Evolutionary conservation across 2,329 filamentous ascomycete genomes (phyloP), one percentile per base, ranked within the genome.

Genomic region (Xylariaceae sp.): DNA sequence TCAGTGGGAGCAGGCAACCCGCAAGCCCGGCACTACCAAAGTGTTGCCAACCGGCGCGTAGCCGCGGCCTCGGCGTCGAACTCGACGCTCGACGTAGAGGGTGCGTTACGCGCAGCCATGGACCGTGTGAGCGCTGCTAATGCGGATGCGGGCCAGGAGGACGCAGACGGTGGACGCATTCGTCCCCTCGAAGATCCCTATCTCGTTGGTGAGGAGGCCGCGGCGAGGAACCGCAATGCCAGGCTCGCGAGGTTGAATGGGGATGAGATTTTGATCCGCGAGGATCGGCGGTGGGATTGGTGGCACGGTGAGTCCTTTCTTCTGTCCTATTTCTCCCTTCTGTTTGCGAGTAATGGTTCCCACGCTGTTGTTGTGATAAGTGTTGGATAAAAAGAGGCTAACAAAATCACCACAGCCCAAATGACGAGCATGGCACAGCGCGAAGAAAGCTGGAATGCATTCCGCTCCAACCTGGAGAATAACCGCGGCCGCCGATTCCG

Each of bases 111-210:
- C 36, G 52, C 60, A 12, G 64, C 62, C 9, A 38, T 67, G 31
- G 59, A 56, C 34, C 59, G 63, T 42, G 53, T 65, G 31, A 53
- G 59, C 11, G 57, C 61, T 12, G 54, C 56, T 48, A 53, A 51
- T 46, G 45, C 56, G 39, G 48, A 46, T 36, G 53, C 52, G 31
- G 59, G 53, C 7, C 51, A 52, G 18, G 54, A 50, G 31, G 56
- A 51, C n/a, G 55, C 50, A 10, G 58, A 59, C 40, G 41, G 50
- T 2, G 59, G 58, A 18, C 68, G 68, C 34, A 41, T 73, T 38
- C 73, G 77, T 6, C 83, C 82, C 2, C 73, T 85, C 16, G 86
- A 89, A 68, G 86, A 88, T 58, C 85, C 84, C 0, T 78, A 84
- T 51, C 71, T 88, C 10, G 86, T 88, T 2, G 86, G 86, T 33